Evolutionary conservation across 2,329 filamentous ascomycete genomes (phyloP), one percentile per base, ranked within the genome.

Genomic region (Sphaerulina populicola): DNA sequence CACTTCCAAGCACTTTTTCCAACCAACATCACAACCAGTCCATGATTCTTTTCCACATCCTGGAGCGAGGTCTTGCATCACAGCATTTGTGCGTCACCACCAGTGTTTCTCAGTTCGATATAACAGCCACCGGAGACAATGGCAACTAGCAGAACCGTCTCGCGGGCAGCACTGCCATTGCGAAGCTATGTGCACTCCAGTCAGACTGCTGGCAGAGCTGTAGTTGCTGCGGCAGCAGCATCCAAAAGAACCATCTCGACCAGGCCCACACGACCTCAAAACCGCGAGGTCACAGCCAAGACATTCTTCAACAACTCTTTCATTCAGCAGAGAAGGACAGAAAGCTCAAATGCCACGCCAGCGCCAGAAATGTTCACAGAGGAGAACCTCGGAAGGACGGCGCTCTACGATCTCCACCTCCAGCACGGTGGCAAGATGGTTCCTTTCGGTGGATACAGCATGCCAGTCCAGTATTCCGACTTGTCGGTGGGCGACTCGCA

Each of bases 391-490:
- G 64, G 64, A 56, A 62, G 50, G 71, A 94, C 88, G 2, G 82
- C 84, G 27, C 76, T 96, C 18, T 86, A 91, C 69, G 82, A 88
- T 62, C 74, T 94, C 18, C 86, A 94, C 69, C 64, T 90, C 56
- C 77, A 80, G 52, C 76, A 87, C 66, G 88, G 88, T 60, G 93
- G 79, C 60, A 96, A 94, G 73, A 93, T 97, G 81, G 91, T 96
- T 44, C 87, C 88, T n/a, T 98, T 96, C 71, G 91, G 87, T 57
- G 89, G 88, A 60, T 95, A 84, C 73, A 77, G 80, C 61, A 96
- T 98, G 88, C 93, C 93, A 6, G 82, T 98, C 40, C 86, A 93
- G 69, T 98, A 97, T 74, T 71, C 77, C 31, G 79, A 82, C 59
- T 77, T 86, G 59, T 83, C 85, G 60, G 85, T 96, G 57, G 77